A percentile compares a stretch with the other conserved stretches of the same genome.
Evolutionary conservation across 2,329 filamentous ascomycete species (phyloP).

Genomic region (Botrytis fabae): DNA sequence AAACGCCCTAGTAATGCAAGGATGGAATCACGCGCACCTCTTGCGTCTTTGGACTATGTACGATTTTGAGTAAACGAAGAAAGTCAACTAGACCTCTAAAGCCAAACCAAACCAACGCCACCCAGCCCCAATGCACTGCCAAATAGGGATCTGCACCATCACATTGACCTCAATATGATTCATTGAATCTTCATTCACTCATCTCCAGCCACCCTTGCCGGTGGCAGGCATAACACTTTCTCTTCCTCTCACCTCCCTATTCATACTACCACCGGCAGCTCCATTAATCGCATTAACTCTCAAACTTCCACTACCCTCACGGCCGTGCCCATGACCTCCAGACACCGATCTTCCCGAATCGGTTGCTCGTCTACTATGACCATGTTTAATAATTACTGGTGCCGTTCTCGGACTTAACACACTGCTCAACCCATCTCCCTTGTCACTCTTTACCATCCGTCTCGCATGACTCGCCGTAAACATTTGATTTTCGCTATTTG

Average conservation of each 20-base stretch:
- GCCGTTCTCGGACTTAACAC: constrained; percentile 62
- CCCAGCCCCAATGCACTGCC: background rate
- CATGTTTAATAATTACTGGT: constrained; percentile 58
- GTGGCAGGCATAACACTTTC: constrained; percentile 37
- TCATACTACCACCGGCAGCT: constrained; percentile 28
- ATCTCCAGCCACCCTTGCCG: constrained; percentile 40
- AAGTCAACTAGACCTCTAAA: constrained; percentile 4
- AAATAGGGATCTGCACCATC: background rate
- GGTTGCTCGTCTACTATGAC: constrained; percentile 35
- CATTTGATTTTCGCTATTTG: constrained; percentile 59
- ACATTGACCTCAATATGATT: background rate
- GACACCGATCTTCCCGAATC: constrained; percentile 36
- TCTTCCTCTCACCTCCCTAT: constrained; percentile 33
- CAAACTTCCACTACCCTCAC: constrained; percentile 2
- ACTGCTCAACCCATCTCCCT: constrained; percentile 54
- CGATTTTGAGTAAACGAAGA: background rate
- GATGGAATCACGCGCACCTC: background rate
- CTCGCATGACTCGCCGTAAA: constrained; percentile 67
- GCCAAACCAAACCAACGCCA: background rate
- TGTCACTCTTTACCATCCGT: constrained; percentile 64
- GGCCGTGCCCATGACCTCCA: constrained; percentile 27
- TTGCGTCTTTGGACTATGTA: background rate
- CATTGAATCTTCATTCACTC: background rate
- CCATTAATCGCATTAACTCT: constrained; percentile 2
- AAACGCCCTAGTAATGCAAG: background rate